Evolutionary conservation across 2,329 filamentous ascomycete genomes (phyloP), one percentile per base, ranked within the genome.

Genomic region (Neonectria hederae): DNA sequence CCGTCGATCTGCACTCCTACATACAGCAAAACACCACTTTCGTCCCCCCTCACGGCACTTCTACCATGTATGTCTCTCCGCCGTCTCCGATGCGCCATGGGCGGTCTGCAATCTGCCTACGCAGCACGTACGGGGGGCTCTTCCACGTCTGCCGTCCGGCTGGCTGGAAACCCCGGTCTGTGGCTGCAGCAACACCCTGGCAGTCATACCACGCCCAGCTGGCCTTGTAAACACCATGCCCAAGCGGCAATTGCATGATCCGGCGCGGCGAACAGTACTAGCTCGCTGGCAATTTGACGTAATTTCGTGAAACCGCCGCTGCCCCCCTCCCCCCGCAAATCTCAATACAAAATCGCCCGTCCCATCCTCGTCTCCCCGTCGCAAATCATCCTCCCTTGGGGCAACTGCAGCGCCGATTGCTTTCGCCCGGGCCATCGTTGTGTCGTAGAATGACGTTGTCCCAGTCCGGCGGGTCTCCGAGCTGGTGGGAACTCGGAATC

Each of bases 401-500:
- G 54, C 58, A 59, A 63, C 54, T 17, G 32, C 24, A 42, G 22
- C 40, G 46, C 19, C 52, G 40, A 59, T 45, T 59, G 54, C 58
- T 28, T 54, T 49, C 32, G 42, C 46, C 49, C 38, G 28, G 60
- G 48, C 42, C 26, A 38, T 54, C 54, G 54, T 32, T 54, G 54
- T 55, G 55, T 51, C 55, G 61, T 63, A 48, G 54, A 48, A 53
- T 63, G 58, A 51, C 26, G n/a, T 51, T 32, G 28, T 19, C 59
- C 48, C 58, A 60, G 53, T 42, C 32, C 46, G 59, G 69, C 66
- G 68, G 60, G 65, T 72, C 66, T 56, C 19, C 40, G 32, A 69
- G 62, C 58, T 69, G 65, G 52, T 40, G 38, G 40, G 59, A 42
- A 56, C 21, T 21, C 9, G 22, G 24, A 49, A 63, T 46, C 51